Evolutionary conservation across 805 yeast genomes (phyloP).

Genomic region (Kazachstania taianensis): DNA sequence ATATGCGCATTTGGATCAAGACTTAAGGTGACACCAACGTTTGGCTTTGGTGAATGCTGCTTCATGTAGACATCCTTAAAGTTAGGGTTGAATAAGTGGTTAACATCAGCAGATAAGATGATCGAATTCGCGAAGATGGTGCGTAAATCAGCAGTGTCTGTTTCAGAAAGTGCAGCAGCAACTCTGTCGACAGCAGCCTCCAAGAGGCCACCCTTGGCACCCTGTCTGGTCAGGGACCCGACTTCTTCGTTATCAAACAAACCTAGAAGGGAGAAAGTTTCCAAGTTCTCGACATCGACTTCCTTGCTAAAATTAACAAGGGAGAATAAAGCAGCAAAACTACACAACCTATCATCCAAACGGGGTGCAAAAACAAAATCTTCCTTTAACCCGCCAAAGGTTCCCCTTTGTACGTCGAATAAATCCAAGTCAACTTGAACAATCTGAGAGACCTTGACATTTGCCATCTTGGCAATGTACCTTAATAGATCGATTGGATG

Average conservation of each 20-base stretch:
- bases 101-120: constrained; percentile 76
- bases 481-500: constrained; percentile 62
- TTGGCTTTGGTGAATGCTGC: constrained; percentile 71
- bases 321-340: constrained; percentile 59
- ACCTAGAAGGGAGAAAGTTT: constrained; percentile 47
- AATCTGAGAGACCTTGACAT: constrained; percentile 49
- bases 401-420: constrained; percentile 72
- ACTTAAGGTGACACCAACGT: constrained; percentile 61
- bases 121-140: constrained; percentile 63
- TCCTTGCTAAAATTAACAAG: constrained; percentile 38
- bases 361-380: constrained; percentile 79
- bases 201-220: constrained; percentile 69
- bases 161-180: constrained; percentile 23
- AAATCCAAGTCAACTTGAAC: constrained; percentile 67
- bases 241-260: constrained; percentile 76
- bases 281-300: constrained; percentile 32
- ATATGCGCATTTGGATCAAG: constrained; percentile 73
- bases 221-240: constrained; percentile 72
- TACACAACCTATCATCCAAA: constrained; percentile 75
- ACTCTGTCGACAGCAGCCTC: constrained; percentile 56
- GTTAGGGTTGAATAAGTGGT: constrained; percentile 74
- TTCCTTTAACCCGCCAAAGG: constrained; percentile 63
- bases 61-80: constrained; percentile 59
- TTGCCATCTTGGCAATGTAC: constrained; percentile 53
- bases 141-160: constrained; percentile 18